These are phyloP conservation scores for Vickermania ingenoplastis DNA, from an alignment of 208 protist species.

Conservation along the genomic window DNA sequence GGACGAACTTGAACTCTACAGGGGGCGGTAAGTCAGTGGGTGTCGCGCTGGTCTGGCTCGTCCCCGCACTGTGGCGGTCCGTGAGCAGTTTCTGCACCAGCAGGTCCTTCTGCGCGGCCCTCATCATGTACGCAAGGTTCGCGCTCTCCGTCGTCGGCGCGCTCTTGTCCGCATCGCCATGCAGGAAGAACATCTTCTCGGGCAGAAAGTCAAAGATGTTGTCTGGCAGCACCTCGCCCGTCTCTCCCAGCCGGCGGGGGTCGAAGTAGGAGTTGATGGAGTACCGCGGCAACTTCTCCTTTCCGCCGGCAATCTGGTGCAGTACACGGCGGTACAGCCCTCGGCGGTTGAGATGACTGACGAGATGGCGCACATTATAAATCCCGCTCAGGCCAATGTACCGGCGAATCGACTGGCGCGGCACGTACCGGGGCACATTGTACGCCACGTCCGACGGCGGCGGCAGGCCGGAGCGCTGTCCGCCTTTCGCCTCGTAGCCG, in stretches of 20 bases:
- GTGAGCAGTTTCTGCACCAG: slow-evolving; percentile 13
- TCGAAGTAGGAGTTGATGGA: slow-evolving; percentile 66
- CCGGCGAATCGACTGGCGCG: slow-evolving; percentile 59
- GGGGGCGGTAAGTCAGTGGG: slow-evolving; percentile 13
- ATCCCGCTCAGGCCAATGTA: slow-evolving; percentile 82
- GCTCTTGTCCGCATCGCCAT: slow-evolving; percentile 72
- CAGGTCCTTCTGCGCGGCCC: slow-evolving; percentile 41
- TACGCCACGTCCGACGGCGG: slow-evolving; percentile 49
- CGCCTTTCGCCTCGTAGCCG: slow-evolving; percentile 7
- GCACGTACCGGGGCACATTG: slow-evolving; percentile 80
- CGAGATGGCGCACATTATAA: slow-evolving; percentile 39
- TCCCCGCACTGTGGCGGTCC: slow-evolving; percentile 1
- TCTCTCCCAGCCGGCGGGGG: slow-evolving; percentile 17
- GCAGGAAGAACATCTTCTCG: slow-evolving; percentile 65
- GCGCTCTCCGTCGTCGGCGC: slow-evolving; percentile 68
- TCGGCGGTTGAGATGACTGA: slow-evolving; percentile 33
- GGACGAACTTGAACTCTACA: slow-evolving; percentile 54
- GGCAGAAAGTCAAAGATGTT: slow-evolving; percentile 82
- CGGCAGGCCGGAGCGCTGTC: neutral
- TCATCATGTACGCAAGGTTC: slow-evolving; percentile 59
- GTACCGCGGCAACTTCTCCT: slow-evolving; percentile 24
- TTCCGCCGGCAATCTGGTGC: slow-evolving; percentile 34
- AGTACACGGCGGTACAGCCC: slow-evolving; percentile 43
- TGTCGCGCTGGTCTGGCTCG: slow-evolving; percentile 11
- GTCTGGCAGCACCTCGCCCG: slow-evolving; percentile 62